Percentiles rank a stretch among this genome's conserved stretches.
These are phyloP conservation scores for Monosporascus ibericus DNA, from an alignment of 2,329 filamentous ascomycete species.

Conservation along the genomic window DNA sequence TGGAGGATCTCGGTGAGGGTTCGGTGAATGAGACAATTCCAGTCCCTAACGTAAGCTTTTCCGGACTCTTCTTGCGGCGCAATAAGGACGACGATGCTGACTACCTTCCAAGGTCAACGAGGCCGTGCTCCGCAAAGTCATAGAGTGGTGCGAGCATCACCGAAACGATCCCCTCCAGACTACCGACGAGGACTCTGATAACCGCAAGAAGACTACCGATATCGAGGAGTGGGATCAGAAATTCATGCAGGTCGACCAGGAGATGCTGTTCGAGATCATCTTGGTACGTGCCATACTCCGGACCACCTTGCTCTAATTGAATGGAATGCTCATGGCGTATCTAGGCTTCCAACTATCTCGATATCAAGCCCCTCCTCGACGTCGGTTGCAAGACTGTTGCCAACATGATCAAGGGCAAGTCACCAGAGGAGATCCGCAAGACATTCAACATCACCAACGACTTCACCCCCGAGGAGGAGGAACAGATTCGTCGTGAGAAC, in stretches of 20 bases:
- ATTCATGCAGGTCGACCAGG: conserved; percentile 99
- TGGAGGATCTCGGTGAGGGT: conserved; percentile 80
- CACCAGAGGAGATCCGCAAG: conserved; percentile 97
- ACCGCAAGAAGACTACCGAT: conserved; percentile 95
- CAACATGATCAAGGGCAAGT: conserved; percentile 99
- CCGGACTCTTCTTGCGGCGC: conserved; percentile 7
- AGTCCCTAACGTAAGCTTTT: conserved; percentile 65
- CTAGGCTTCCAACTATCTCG: conserved; percentile 94
- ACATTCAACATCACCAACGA: conserved; percentile 99
- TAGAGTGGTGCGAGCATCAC: conserved; percentile 98
- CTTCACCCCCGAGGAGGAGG: conserved; percentile 97
- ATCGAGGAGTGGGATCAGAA: conserved; percentile 99
- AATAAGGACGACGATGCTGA: conserved; percentile 4
- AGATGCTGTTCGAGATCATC: conserved; percentile 99
- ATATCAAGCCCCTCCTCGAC: conserved; percentile 96
- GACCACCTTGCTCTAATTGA: not conserved
- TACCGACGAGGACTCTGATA: conserved; percentile 85
- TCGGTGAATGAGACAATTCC: conserved; percentile 66
- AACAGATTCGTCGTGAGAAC: conserved; percentile 90
- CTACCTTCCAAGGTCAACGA: conserved; percentile 66
- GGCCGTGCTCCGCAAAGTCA: conserved; percentile 86
- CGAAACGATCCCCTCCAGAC: conserved; percentile 77
- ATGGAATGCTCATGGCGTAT: conserved; percentile 16
- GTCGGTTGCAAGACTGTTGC: conserved; percentile 99
- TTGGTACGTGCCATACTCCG: conserved; percentile 53